These are phyloP conservation scores for Rhizoclosmatium sp. DNA, from an alignment of 192 early-diverging fungal genomes.

Conservation along the genomic window DNA sequence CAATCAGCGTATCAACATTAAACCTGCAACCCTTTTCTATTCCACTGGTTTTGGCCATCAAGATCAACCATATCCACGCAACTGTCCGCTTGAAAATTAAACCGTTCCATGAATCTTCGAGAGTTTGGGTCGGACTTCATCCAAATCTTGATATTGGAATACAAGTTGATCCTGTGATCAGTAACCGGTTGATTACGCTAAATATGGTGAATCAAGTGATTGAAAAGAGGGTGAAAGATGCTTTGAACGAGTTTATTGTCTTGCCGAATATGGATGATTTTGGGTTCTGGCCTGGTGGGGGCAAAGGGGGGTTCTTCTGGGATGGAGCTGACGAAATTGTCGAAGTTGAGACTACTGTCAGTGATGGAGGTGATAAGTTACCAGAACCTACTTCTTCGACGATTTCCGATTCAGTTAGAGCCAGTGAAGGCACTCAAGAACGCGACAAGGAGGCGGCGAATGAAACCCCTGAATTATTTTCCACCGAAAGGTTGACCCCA, in stretches of 20 bases:
- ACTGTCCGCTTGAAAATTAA: constrained; percentile 79
- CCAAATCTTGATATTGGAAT: constrained; percentile 54
- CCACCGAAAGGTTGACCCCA: no score
- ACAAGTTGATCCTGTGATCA: constrained; percentile 78
- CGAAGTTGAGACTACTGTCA: constrained; percentile 16
- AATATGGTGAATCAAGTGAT: constrained; percentile 84
- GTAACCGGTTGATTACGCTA: constrained; percentile 82
- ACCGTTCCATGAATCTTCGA: constrained; percentile 75
- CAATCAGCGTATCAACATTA: constrained; percentile 59
- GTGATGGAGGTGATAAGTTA: constrained; percentile 61
- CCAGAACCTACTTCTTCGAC: constrained; percentile 79
- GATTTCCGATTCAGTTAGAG: constrained; percentile 82
- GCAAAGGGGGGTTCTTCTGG: constrained; percentile 50
- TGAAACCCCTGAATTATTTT: background rate
- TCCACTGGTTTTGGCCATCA: constrained; percentile 79
- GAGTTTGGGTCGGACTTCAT: constrained; percentile 85
- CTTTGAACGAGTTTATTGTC: constrained; percentile 78
- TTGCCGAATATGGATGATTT: constrained; percentile 91
- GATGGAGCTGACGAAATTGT: constrained; percentile 44
- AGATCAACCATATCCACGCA: constrained; percentile 75
- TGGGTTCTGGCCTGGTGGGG: constrained; percentile 66
- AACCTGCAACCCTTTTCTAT: constrained; percentile 74
- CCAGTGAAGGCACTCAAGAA: background rate
- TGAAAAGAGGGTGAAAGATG: constrained; percentile 83
- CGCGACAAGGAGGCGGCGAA: background rate